These are phyloP conservation scores for Baudoinia panamericana DNA, from an alignment of 495 filamentous ascomycete genomes.

Conservation along the genomic window DNA sequence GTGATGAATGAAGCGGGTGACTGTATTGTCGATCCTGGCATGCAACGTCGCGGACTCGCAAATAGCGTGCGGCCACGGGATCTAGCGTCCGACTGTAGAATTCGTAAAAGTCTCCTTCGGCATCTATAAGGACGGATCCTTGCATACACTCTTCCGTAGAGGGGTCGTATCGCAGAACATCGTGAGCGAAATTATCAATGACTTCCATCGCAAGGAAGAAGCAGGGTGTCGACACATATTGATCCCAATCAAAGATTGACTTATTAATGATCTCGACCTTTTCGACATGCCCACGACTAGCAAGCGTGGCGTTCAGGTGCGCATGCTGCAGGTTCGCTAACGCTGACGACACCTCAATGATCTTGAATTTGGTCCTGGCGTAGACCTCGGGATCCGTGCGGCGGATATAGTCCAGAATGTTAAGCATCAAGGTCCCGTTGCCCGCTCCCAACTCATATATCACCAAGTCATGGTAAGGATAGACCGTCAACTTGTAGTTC, in stretches of 20 bases:
- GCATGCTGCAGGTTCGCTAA: constrained; percentile 66
- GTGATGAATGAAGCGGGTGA: constrained; percentile 29
- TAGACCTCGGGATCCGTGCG: constrained; percentile 83
- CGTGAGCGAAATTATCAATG: constrained; percentile 96
- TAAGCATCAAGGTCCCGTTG: constrained; percentile 94
- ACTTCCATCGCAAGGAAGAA: constrained; percentile 99
- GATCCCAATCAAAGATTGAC: constrained; percentile 88
- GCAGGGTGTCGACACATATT: constrained; percentile 73
- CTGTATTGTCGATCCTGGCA: constrained; percentile 40
- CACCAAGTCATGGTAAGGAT: constrained; percentile 91
- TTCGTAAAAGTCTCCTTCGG: constrained; percentile 80
- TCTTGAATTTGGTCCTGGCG: constrained; percentile 79
- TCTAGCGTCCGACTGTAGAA: constrained; percentile 73
- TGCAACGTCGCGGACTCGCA: constrained; percentile 60
- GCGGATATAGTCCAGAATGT: constrained; percentile 93
- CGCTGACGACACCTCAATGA: constrained; percentile 82
- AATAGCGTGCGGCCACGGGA: constrained; percentile 66
- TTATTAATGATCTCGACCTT: constrained; percentile 89
- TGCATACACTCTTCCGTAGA: constrained; percentile 65
- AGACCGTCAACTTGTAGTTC: constrained; percentile 88
- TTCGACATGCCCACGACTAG: constrained; percentile 57
- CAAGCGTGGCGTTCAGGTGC: constrained; percentile 50
- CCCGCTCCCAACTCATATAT: constrained; percentile 99
- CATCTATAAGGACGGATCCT: constrained; percentile 73
- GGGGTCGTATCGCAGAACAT: constrained; percentile 76